Base-by-base conservation (phyloP, 768 basidiomycete species). In the Pleurotus salmoneostramineus region DNA sequence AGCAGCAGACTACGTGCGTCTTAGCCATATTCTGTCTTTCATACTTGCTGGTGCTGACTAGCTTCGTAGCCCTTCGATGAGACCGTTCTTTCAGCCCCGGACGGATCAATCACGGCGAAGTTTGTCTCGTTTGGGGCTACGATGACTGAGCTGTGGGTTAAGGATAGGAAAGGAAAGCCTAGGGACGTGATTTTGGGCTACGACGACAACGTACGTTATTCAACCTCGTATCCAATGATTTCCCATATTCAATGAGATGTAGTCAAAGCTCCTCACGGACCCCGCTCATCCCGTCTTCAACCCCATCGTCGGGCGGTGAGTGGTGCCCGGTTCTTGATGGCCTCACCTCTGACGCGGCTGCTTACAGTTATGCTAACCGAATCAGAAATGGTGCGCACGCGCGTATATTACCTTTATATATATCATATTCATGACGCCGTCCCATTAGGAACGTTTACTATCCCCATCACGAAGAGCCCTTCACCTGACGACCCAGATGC, bases 81-180 rank as follows among this genome's bases (percentile, higher is more conserved):
- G 12, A 78, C 76, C 2, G 76, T 74, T 34, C 65, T 84, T 52
- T 68, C 71, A 6, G 76, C 82, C 1, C 79, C 80, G 0, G 83
- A 84, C 64, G 79, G 77, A 5, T 83, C 81, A n/a, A 74, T 83
- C 58, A 77, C 74, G 4, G 84, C 83, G 12, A 83, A 78, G 51
- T 83, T 85, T 59, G 80, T 85, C 11, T 77, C 79, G 2, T 73
- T 82, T 56, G 83, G 84, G 4, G 79, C 83, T 31, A 83, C 81
- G 1, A 61, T 84, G 65, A 82, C 81, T 2, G 77, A 83, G 59
- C 66, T 85, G 3, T 81, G 78, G 78, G 81, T 83, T 2, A 79
- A 80, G 58, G 82, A 83, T 64, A 80, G 73, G 65, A 61, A 70
- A 56, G 79, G 80, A 3, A 71, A 72, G n/a, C 58, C 71, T 4